Evolutionary conservation across 345 rosid genomes (phyloP).

Genomic region (Clausena lansium): DNA sequence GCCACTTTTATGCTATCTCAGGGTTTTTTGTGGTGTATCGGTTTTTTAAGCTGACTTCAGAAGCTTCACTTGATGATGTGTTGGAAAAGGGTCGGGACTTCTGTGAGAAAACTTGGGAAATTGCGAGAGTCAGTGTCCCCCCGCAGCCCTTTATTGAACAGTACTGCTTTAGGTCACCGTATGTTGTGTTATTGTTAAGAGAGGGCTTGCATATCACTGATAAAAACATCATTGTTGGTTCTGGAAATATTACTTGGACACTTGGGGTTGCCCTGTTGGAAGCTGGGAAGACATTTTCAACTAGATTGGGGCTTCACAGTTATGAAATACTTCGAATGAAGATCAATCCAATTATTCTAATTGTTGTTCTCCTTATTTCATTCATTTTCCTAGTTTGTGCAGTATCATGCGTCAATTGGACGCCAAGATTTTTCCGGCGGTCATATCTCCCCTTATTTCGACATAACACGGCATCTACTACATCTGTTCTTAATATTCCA

Average conservation of each 20-base stretch:
- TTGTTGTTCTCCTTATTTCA: constrained; percentile 54
- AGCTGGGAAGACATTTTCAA: constrained; percentile 77
- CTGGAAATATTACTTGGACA: constrained; percentile 98
- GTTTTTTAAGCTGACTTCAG: constrained; percentile 76
- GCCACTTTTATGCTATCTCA: constrained; percentile 89
- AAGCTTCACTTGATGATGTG: constrained; percentile 90
- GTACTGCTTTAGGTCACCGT: constrained; percentile 98
- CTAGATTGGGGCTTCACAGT: constrained; percentile 53
- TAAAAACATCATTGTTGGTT: constrained; percentile 68
- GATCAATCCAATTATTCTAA: constrained; percentile 64
- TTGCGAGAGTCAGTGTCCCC: constrained; percentile 76
- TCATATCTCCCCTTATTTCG: constrained; percentile 76
- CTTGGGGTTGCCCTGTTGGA: constrained; percentile 89
- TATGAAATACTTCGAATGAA: constrained; percentile 61
- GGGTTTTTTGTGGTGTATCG: constrained; percentile 94
- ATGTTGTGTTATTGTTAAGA: constrained; percentile 71
- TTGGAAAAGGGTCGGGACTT: constrained; percentile 81
- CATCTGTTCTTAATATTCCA: constrained; percentile 72
- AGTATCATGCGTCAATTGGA: constrained; percentile 64
- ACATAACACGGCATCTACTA: constrained; percentile 54
- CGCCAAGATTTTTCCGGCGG: constrained; percentile 64
- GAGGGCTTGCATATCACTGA: constrained; percentile 93
- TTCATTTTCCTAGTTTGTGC: constrained; percentile 73
- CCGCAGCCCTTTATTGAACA: constrained; percentile 98
- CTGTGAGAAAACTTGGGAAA: constrained; percentile 80